phyloP scores from a whole-genome alignment of 1,284 basidiomycete species.

The Ceratobasidium sp. region DNA sequence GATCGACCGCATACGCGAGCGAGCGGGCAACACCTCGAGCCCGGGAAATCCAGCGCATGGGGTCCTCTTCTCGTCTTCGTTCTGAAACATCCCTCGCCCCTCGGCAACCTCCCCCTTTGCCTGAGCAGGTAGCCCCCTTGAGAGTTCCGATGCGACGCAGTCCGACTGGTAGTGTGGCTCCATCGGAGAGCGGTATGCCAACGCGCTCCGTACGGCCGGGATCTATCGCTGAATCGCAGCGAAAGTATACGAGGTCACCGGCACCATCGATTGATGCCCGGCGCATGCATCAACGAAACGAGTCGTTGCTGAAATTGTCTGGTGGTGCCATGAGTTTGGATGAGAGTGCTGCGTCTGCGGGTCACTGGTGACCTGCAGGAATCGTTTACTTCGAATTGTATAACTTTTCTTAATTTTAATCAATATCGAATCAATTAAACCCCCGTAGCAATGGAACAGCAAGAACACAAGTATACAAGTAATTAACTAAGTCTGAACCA shows the following conservation, averaged over 20 bases:
- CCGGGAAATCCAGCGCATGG: conserved; percentile 4
- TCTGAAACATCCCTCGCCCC: conserved; percentile 1
- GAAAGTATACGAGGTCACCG: conserved; percentile 25
- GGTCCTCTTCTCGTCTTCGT: conserved; percentile 9
- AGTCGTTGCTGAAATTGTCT: conserved; percentile 29
- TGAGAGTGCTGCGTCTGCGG: background rate
- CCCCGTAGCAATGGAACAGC: background rate
- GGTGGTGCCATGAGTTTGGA: background rate
- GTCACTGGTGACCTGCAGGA: conserved; percentile 4
- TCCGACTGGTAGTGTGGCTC: background rate
- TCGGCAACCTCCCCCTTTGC: background rate
- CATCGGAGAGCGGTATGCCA: background rate
- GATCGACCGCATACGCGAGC: background rate
- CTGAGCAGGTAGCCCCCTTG: conserved; percentile 13
- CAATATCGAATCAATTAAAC: conserved; percentile 5
- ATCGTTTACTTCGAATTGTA: background rate
- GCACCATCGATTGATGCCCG: conserved; percentile 22
- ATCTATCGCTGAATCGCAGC: conserved; percentile 28
- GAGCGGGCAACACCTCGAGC: conserved; percentile 4
- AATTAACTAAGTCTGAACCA: background rate
- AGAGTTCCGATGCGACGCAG: conserved; percentile 11
- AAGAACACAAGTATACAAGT: background rate
- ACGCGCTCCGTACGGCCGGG: conserved; percentile 28
- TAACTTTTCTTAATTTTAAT: background rate
- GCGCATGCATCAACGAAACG: conserved; percentile 21